Conservation (phyloP, 805 yeast species). For the Wickerhamiella alocasiicola region DNA sequence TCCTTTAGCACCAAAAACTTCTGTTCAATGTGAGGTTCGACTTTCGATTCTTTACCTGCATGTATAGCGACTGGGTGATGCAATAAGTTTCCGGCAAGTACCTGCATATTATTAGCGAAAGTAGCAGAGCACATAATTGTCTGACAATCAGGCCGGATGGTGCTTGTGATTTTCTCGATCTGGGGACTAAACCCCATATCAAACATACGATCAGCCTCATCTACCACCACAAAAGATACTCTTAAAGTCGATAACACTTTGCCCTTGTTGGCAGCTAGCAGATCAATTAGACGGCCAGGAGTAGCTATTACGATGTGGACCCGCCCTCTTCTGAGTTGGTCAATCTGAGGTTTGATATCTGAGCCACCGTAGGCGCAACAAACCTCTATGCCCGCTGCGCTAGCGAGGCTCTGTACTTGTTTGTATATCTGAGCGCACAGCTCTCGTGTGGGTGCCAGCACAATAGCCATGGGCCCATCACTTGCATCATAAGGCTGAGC, state of each 20-base stretch:
- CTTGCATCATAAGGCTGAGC: conserved; percentile 46
- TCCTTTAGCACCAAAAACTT: conserved; percentile 42
- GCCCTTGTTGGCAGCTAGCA: conserved; percentile 73
- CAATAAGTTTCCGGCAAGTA: conserved; percentile 54
- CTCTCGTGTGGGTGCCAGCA: conserved; percentile 88
- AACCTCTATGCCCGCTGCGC: conserved; percentile 37
- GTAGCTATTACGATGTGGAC: conserved; percentile 74
- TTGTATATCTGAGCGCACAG: conserved; percentile 70
- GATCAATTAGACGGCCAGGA: conserved; percentile 87
- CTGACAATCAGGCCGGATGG: conserved; percentile 75
- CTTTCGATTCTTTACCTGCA: conserved; percentile 69
- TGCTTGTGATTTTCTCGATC: conserved; percentile 62
- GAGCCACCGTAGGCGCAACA: conserved; percentile 90
- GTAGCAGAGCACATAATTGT: conserved; percentile 91
- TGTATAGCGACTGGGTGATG: conserved; percentile 58
- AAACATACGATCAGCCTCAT: conserved; percentile 94
- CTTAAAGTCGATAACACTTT: conserved; percentile 54
- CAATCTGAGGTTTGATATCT: conserved; percentile 67
- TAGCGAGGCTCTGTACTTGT: conserved; percentile 49
- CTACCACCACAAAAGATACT: conserved; percentile 74
- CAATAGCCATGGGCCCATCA: conserved; percentile 68
- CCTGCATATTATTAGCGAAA: conserved; percentile 69
- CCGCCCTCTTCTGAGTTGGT: conserved; percentile 62
- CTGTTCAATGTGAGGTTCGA: conserved; percentile 71
- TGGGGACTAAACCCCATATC: conserved; percentile 98